Conservation (phyloP, 2,329 filamentous ascomycete genomes). For the Spiromastix sp. region DNA sequence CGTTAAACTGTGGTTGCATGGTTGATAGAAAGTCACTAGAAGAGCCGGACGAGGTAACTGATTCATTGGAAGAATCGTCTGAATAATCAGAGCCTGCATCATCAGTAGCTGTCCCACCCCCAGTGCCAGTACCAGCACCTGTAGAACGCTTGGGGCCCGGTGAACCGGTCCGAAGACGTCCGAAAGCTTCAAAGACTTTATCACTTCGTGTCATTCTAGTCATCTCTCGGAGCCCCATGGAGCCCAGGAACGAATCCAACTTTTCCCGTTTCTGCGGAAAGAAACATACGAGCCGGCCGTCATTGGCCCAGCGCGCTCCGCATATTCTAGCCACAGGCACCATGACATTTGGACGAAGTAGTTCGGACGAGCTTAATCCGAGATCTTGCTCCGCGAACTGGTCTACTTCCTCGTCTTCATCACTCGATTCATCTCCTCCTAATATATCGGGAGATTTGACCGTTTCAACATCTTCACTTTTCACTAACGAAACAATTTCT, state of each 20-base stretch:
- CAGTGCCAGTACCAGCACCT: slow-evolving; percentile 35
- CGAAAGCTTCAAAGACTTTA: slow-evolving; percentile 54
- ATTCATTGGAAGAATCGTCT: slow-evolving; percentile 49
- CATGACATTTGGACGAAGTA: slow-evolving; percentile 48
- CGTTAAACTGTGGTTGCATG: slow-evolving; percentile 38
- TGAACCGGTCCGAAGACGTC: slow-evolving; percentile 44
- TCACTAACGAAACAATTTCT: slow-evolving; percentile 42
- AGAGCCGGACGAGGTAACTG: slow-evolving; percentile 42
- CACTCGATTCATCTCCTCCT: slow-evolving; percentile 70
- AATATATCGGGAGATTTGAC: slow-evolving; percentile 34
- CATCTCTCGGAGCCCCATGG: slow-evolving; percentile 38
- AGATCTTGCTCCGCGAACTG: slow-evolving; percentile 34
- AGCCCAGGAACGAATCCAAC: slow-evolving; percentile 39
- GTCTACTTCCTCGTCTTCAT: slow-evolving; percentile 56
- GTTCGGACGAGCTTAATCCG: slow-evolving; percentile 39
- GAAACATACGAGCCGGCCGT: slow-evolving; percentile 49
- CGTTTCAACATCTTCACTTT: slow-evolving; percentile 47
- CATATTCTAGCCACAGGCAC: slow-evolving; percentile 52
- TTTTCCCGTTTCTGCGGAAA: slow-evolving; percentile 44
- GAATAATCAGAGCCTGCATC: slow-evolving; percentile 36
- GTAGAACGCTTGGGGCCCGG: slow-evolving; percentile 36
- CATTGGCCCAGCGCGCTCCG: slow-evolving; percentile 47
- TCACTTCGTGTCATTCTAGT: slow-evolving; percentile 37
- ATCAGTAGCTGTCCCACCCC: slow-evolving; percentile 29
- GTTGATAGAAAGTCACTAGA: slow-evolving; percentile 34